These are phyloP conservation scores for Ophiostoma quercus DNA, from an alignment of 2,329 filamentous ascomycete species.

Conservation along the genomic window DNA sequence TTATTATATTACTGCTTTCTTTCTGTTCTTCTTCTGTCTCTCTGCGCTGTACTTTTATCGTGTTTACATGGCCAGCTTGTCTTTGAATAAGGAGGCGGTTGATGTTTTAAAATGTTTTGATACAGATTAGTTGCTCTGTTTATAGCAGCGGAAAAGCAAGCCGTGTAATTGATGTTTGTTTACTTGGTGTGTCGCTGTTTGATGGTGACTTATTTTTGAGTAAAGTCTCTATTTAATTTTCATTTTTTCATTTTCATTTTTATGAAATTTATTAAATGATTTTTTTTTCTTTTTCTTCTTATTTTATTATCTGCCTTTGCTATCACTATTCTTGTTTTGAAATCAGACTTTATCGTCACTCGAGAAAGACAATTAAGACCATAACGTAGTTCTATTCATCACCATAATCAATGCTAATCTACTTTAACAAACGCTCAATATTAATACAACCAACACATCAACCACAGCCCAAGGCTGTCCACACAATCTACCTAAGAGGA, in stretches of 20 bases:
- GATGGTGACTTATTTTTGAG: no score
- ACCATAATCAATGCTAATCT: no score
- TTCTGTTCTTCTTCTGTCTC: not conserved
- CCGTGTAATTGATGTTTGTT: not conserved
- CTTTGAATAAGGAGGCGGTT: conserved; percentile 2
- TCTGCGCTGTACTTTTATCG: not conserved
- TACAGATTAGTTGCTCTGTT: conserved; percentile 2
- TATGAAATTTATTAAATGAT: no score
- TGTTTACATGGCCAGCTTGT: not conserved
- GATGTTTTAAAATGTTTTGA: conserved; percentile 11
- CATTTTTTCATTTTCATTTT: no score
- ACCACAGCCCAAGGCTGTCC: no score
- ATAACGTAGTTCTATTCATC: no score
- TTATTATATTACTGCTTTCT: not conserved
- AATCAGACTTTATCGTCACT: no score
- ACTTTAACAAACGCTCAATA: not conserved
- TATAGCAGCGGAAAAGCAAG: conserved; percentile 12
- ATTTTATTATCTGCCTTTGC: not conserved
- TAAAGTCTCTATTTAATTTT: no score
- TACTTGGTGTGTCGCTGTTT: not conserved
- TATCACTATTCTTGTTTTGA: no score
- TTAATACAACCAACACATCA: no score
- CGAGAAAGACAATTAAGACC: no score
- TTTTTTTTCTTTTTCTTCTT: no score
- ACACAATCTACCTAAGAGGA: not conserved